phyloP scores from a whole-genome alignment of 257 asterid genomes.

The Solanum sparsipilum region DNA sequence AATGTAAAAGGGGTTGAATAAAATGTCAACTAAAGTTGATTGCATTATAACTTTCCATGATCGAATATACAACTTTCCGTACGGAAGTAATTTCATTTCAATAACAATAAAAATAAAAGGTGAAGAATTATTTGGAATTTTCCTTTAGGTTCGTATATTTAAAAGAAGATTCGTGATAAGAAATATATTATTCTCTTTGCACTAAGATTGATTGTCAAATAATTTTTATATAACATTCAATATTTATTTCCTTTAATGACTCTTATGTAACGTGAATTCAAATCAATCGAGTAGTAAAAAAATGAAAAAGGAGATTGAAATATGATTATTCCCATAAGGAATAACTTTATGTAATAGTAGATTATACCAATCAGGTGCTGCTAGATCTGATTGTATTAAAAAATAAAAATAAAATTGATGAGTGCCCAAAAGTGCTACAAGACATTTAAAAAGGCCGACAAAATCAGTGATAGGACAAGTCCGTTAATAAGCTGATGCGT shows the following conservation, averaged over 20 bases:
- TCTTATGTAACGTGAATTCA: too few species aligned
- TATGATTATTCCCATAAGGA: slow-evolving; percentile 4
- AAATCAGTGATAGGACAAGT: background rate
- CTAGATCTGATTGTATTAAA: background rate
- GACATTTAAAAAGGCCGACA: background rate
- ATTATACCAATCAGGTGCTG: background rate
- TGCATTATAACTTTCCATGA: background rate
- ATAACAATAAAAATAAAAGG: background rate
- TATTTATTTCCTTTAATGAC: background rate
- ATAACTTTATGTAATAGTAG: background rate
- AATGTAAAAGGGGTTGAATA: background rate
- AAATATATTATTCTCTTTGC: background rate
- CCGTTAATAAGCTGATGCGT: background rate
- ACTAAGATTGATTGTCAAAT: background rate
- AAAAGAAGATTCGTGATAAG: background rate
- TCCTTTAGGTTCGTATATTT: background rate
- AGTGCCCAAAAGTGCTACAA: slow-evolving; percentile 3
- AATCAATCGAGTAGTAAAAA: too few species aligned
- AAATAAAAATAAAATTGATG: background rate
- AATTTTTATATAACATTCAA: background rate
- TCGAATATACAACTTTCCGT: background rate
- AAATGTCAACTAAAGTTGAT: background rate
- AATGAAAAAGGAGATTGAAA: background rate
- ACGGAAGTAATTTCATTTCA: background rate
- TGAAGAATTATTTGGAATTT: background rate